Conservation (phyloP, 2,329 filamentous ascomycete genomes). For the Pseudocercospora fuligena region DNA sequence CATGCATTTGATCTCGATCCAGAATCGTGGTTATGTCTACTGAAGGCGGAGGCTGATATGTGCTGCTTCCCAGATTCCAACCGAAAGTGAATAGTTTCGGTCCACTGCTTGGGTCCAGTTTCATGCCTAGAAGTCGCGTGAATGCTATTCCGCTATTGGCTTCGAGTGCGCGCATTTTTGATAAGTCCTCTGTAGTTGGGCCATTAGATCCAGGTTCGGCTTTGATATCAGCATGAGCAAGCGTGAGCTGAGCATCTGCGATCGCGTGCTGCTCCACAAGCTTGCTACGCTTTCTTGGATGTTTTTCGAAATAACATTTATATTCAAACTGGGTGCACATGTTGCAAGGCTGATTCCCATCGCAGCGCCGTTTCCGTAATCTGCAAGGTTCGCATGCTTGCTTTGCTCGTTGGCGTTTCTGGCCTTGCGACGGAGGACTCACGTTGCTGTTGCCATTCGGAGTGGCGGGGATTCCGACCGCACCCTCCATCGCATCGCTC, state of each 20-base stretch:
- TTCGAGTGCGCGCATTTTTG: slow-evolving; percentile 53
- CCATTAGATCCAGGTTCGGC: slow-evolving; percentile 27
- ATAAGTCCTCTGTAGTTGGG: slow-evolving; percentile 34
- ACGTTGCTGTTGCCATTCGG: slow-evolving; percentile 11
- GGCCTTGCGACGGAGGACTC: slow-evolving; percentile 20
- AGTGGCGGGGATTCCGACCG: neutral
- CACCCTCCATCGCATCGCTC: neutral
- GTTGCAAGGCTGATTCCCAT: slow-evolving; percentile 58
- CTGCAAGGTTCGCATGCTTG: slow-evolving; percentile 55
- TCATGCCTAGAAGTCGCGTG: slow-evolving; percentile 57
- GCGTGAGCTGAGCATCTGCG: slow-evolving; percentile 26
- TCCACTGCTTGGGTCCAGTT: slow-evolving; percentile 58
- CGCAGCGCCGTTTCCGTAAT: slow-evolving; percentile 62
- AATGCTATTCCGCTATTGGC: slow-evolving; percentile 64
- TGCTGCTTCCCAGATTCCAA: slow-evolving; percentile 55
- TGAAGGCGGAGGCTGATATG: slow-evolving; percentile 28
- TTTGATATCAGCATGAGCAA: slow-evolving; percentile 22
- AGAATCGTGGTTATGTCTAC: slow-evolving; percentile 52
- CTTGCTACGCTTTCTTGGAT: slow-evolving; percentile 43
- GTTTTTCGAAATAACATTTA: slow-evolving; percentile 41
- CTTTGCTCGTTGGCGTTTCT: slow-evolving; percentile 42
- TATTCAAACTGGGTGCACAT: slow-evolving; percentile 61
- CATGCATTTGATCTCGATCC: slow-evolving; percentile 54
- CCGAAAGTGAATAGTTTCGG: slow-evolving; percentile 61
- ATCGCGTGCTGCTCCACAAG: slow-evolving; percentile 39